phyloP scores from a whole-genome alignment of 257 asterid genomes.

The Cordia subcordata region DNA sequence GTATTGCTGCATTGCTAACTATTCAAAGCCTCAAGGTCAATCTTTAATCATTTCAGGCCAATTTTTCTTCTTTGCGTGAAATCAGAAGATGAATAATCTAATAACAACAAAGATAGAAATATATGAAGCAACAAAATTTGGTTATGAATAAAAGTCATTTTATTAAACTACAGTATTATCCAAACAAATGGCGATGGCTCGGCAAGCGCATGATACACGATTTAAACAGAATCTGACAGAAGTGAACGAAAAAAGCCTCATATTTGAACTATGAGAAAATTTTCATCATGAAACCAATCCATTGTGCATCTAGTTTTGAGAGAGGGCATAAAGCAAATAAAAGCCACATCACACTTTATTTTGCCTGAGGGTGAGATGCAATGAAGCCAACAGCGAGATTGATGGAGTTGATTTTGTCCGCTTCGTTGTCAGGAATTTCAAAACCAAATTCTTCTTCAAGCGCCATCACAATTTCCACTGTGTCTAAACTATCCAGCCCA shows the following conservation, averaged over 20 bases:
- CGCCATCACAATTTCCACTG: slow-evolving; percentile 36
- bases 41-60: no score
- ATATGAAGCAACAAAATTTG: no score
- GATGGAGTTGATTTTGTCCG: slow-evolving; percentile 32
- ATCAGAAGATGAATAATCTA: no score
- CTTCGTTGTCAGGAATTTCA: slow-evolving; percentile 42
- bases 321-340: background rate
- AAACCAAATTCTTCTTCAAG: slow-evolving; percentile 40
- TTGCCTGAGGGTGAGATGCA: slow-evolving; percentile 39
- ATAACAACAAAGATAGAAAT: no score
- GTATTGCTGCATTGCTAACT: no score
- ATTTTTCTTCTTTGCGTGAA: no score
- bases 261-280: background rate
- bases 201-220: background rate
- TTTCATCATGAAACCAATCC: background rate
- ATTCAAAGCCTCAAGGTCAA: no score
- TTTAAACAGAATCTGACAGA: background rate
- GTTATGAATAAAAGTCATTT: no score
- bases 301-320: background rate
- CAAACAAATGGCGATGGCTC: background rate
- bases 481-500: slow-evolving; percentile 39
- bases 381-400: slow-evolving; percentile 34
- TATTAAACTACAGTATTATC: background rate
- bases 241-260: background rate
- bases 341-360: slow-evolving; percentile 7